A percentile compares a stretch with the other conserved stretches of the same genome.
Evolutionary conservation across 768 basidiomycete species (phyloP).

Genomic region (Rhodotorula sphaerocarpa): DNA sequence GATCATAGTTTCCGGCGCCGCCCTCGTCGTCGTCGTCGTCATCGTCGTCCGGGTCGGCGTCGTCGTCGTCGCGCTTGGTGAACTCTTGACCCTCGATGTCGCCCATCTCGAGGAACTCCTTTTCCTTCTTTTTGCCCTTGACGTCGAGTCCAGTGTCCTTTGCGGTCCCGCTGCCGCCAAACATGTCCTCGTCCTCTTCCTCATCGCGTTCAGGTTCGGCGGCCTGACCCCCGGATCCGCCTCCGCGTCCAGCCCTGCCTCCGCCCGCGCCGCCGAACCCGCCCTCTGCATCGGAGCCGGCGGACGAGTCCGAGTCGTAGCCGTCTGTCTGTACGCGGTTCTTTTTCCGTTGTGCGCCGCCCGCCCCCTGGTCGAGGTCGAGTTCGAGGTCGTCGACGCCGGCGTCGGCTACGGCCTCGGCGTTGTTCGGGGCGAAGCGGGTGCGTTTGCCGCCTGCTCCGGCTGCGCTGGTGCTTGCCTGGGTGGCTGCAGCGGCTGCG

Average conservation of each 20-base stretch:
- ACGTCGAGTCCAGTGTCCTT: constrained; percentile 72
- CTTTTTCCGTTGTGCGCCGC: constrained; percentile 2
- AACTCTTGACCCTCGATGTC: constrained; percentile 99
- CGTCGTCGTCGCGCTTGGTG: constrained; percentile 40
- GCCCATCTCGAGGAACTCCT: constrained; percentile 70
- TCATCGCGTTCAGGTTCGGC: constrained; percentile 40
- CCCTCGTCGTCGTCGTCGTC: constrained; percentile 40
- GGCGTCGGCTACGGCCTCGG: neutral
- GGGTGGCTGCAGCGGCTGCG: constrained; percentile 4
- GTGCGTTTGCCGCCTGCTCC: constrained; percentile 18
- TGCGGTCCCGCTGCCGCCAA: constrained; percentile 49
- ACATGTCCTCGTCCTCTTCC: constrained; percentile 45
- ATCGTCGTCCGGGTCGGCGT: constrained; percentile 35
- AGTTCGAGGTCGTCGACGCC: constrained; percentile 24
- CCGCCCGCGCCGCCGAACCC: constrained; percentile 24
- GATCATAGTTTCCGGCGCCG: constrained; percentile 49
- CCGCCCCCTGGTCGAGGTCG: constrained; percentile 26
- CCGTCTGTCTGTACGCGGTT: constrained; percentile 28
- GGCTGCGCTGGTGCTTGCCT: no score
- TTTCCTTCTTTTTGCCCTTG: constrained; percentile 52
- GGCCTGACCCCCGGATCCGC: neutral
- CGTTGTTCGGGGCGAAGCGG: constrained; percentile 22
- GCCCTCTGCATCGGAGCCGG: constrained; percentile 16
- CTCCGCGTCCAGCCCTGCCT: constrained; percentile 11
- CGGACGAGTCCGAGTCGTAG: constrained; percentile 33